Base-by-base conservation (phyloP, 2,329 filamentous ascomycete species). In the Hypoxylon sp. region DNA sequence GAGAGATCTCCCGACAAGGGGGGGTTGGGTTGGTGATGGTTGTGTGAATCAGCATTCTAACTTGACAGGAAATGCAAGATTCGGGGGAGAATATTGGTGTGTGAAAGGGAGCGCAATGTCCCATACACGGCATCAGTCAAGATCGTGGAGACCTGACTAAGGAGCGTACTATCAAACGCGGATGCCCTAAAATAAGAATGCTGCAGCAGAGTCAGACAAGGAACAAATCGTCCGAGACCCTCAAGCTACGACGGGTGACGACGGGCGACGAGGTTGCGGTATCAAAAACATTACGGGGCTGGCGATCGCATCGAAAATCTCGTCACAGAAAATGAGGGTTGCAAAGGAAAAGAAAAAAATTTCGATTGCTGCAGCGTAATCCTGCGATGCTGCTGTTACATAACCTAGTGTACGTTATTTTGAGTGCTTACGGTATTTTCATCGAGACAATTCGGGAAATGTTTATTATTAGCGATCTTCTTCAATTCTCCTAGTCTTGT, bases 391-490 rank as follows among this genome's bases (percentile, higher is more conserved):
- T 65, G 68, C 68, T 62, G 64, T 70, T 58, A 65, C 68, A 70
- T 61, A 66, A 66, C 48, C 35, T 44, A 44, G 39, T 10, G 47
- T 61, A 64, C 59, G 57, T 69, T 71, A 68, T 67, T 68, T 68
- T 69, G 62, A 66, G 68, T 69, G 71, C 67, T 72, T 69, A 71
- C 69, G 56, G 72, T 73, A 58, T 39, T 62, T 62, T 62, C 27
- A 51, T 52, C n/a, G 42, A 58, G 31, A 56, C 67, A 62, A 58
- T 52, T 61, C 46, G 61, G 59, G 46, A 17, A 35, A 62, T 57
- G 56, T 68, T 68, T 72, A 70, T 65, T 72, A 68, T 69, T 73
- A 73, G 70, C 67, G 58, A 68, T 72, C 68, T 65, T 58, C 64
- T 44, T 44, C 60, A 47, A 55, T 24, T 35, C 24, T 24, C 24